A percentile compares a stretch with the other conserved stretches of the same genome.
Evolutionary conservation across 1,284 basidiomycete genomes (phyloP).

Genomic region (Vanrija pseudolonga): DNA sequence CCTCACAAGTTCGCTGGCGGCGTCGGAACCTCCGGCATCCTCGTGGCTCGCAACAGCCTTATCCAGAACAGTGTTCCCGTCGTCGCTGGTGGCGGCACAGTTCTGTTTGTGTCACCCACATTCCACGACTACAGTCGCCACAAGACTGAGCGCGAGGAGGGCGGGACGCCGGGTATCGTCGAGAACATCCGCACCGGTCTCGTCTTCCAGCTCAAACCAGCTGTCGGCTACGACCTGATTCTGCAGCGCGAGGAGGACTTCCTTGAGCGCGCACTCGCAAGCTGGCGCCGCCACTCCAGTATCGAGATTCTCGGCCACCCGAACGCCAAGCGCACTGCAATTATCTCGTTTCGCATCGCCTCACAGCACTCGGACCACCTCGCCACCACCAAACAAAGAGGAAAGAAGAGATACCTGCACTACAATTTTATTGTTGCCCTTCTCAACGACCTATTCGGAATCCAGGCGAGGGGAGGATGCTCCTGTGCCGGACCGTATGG

Average conservation of each 20-base stretch:
- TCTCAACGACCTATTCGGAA: constrained; percentile 13
- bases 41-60: neutral
- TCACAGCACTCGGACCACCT: neutral
- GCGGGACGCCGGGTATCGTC: constrained; percentile 12
- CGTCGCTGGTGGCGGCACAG: constrained; percentile 9
- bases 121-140: constrained; percentile 1
- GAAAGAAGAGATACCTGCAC: neutral
- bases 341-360: constrained; percentile 1
- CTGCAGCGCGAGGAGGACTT: neutral
- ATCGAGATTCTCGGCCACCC: constrained; percentile 3
- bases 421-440: constrained; percentile 13
- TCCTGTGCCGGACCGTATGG: constrained; percentile 11
- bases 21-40: constrained; percentile 6
- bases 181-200: constrained; percentile 10
- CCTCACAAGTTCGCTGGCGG: constrained; percentile 14
- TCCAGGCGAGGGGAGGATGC: constrained; percentile 10
- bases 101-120: neutral
- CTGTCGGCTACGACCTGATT: neutral
- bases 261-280: neutral
- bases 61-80: neutral
- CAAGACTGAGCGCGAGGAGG: constrained; percentile 9
- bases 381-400: too few relatives aligned
- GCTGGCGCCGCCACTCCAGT: neutral
- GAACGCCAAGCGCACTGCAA: neutral
- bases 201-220: constrained; percentile 5